phyloP scores from a whole-genome alignment of 257 asterid genomes.

The Solanum medicagineum region DNA sequence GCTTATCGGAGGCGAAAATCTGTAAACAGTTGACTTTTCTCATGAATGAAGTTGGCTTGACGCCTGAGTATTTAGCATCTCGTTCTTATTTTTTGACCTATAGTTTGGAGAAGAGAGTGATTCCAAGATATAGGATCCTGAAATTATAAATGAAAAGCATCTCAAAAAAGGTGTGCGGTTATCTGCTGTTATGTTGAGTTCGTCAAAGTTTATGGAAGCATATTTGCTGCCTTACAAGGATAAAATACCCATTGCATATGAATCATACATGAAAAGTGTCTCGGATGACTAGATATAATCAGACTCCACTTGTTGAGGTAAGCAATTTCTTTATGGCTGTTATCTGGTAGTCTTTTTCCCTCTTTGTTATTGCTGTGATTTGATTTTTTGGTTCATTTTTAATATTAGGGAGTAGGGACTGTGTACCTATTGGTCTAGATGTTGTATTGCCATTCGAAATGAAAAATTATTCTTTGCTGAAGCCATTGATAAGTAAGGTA shows the following conservation, averaged over 20 bases:
- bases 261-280: neutral
- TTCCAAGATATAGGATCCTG: slow-evolving; percentile 5
- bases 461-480: neutral
- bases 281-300: neutral
- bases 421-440: neutral
- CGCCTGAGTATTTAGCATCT: neutral
- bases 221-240: neutral
- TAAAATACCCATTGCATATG: neutral
- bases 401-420: neutral
- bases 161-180: neutral
- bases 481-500: neutral
- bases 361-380: neutral
- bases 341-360: neutral
- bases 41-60: neutral
- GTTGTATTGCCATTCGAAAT: neutral
- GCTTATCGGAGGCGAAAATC: neutral
- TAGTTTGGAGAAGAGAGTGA: slow-evolving; percentile 12
- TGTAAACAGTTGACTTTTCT: neutral
- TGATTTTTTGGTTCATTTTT: neutral
- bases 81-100: neutral
- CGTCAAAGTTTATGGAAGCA: neutral
- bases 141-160: neutral
- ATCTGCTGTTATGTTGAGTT: no score
- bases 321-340: neutral
- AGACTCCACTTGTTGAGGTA: neutral